Conservation (phyloP, 2,329 filamentous ascomycete species). For the Microdochium trichocladiopsis region DNA sequence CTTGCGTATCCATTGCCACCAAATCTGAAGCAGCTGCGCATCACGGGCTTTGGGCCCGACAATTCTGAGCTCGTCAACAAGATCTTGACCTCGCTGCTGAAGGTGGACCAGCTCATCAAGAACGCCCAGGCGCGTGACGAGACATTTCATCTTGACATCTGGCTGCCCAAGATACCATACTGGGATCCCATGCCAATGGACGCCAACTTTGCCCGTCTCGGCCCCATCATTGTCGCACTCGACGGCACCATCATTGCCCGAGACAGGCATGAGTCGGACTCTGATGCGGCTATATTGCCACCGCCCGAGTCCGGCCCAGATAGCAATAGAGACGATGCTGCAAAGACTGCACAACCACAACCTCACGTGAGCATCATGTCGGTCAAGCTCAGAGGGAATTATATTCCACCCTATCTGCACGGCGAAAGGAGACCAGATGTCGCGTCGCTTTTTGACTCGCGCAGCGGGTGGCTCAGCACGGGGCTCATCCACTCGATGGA, state of each 20-base stretch:
- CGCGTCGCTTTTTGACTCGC: not conserved
- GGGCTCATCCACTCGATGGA: not conserved
- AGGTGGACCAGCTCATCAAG: not conserved
- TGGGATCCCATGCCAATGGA: not conserved
- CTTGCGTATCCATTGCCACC: not conserved
- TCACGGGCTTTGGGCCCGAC: not conserved
- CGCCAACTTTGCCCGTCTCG: not conserved
- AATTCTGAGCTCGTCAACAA: not conserved
- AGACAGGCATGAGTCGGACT: too few relatives aligned
- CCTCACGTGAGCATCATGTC: not conserved
- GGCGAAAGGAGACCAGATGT: not conserved
- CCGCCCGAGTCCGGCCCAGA: not conserved
- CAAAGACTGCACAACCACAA: not conserved
- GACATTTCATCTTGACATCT: not conserved
- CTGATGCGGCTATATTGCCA: too few relatives aligned
- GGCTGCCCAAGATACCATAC: not conserved
- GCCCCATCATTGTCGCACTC: not conserved
- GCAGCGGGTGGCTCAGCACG: not conserved
- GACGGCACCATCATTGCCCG: not conserved
- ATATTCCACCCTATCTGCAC: not conserved
- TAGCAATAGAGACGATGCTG: not conserved
- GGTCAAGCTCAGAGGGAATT: not conserved
- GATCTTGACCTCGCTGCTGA: not conserved
- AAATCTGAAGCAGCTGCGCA: not conserved
- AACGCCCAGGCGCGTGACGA: not conserved